Conservation (phyloP, 768 basidiomycete species). For the Hygrophoropsis aurantiaca region DNA sequence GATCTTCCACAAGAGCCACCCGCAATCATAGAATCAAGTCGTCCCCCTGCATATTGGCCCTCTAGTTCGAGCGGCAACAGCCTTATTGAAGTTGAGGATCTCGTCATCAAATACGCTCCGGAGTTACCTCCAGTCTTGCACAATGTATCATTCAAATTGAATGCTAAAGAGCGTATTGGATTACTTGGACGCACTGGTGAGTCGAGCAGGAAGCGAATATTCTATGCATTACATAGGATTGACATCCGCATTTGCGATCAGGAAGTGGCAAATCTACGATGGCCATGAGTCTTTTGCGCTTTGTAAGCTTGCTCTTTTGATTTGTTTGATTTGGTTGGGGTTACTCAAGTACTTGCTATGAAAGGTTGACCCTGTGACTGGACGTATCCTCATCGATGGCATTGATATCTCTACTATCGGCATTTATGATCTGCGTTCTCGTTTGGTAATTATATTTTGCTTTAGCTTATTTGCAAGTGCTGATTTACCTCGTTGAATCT, state of each 20-base stretch:
- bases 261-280: constrained; percentile 83
- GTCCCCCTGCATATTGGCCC: constrained; percentile 93
- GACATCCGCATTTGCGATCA: constrained; percentile 17
- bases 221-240: not conserved
- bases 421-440: constrained; percentile 77
- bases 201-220: constrained; percentile 5
- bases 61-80: constrained; percentile 60
- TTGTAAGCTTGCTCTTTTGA: constrained; percentile 45
- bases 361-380: constrained; percentile 72
- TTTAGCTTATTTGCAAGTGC: not conserved
- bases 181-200: constrained; percentile 75
- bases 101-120: constrained; percentile 80
- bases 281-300: constrained; percentile 83
- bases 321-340: not conserved
- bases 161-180: constrained; percentile 73
- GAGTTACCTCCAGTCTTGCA: constrained; percentile 82
- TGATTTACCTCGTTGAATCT: constrained; percentile 1
- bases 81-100: constrained; percentile 69
- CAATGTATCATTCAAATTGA: constrained; percentile 69
- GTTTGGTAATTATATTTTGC: constrained; percentile 47
- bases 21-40: constrained; percentile 65
- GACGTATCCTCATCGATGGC: constrained; percentile 81
- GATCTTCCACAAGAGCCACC: constrained; percentile 87
- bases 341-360: not conserved
- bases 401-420: constrained; percentile 88